A percentile compares a stretch with the other conserved stretches of the same genome.
Evolutionary conservation across 208 protist genomes (phyloP).

Genomic region (Leishmania tarentolae): DNA sequence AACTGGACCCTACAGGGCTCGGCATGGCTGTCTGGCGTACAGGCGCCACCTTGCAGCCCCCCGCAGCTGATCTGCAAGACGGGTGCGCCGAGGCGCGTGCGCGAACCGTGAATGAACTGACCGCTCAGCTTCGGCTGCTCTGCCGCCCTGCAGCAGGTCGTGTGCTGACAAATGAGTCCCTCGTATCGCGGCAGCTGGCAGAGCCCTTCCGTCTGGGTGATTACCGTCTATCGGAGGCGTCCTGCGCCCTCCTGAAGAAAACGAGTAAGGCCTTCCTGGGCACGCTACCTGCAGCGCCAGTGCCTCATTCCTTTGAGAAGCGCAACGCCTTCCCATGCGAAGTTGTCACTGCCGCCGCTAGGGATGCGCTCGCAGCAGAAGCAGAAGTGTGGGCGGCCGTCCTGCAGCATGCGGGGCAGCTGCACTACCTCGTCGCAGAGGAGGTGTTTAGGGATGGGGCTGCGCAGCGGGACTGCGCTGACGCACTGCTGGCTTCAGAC

Average conservation of each 20-base stretch:
- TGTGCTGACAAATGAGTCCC: slow-evolving; percentile 45
- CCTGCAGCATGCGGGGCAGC: slow-evolving; percentile 38
- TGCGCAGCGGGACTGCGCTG: background rate
- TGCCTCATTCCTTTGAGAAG: background rate
- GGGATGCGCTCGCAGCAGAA: slow-evolving; percentile 37
- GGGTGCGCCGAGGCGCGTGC: background rate
- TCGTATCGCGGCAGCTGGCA: slow-evolving; percentile 56
- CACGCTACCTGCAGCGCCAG: slow-evolving; percentile 6
- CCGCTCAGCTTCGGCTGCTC: slow-evolving; percentile 16
- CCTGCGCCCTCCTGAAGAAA: slow-evolving; percentile 37
- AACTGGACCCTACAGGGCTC: background rate
- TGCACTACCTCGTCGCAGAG: slow-evolving; percentile 42
- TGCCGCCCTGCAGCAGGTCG: slow-evolving; percentile 25
- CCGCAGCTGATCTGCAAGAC: background rate
- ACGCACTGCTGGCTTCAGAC: background rate
- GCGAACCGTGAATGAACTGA: slow-evolving; percentile 9
- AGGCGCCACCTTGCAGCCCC: background rate
- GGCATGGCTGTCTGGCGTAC: slow-evolving; percentile 23
- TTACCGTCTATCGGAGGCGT: slow-evolving; percentile 50
- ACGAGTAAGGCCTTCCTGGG: slow-evolving; percentile 37
- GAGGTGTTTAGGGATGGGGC: slow-evolving; percentile 33
- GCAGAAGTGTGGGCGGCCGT: slow-evolving; percentile 55
- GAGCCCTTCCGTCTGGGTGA: slow-evolving; percentile 63
- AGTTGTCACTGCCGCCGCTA: background rate
- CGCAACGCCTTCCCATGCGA: no score